These are phyloP conservation scores for Lepidium didymum DNA, from an alignment of 345 rosid species.

Conservation along the genomic window DNA sequence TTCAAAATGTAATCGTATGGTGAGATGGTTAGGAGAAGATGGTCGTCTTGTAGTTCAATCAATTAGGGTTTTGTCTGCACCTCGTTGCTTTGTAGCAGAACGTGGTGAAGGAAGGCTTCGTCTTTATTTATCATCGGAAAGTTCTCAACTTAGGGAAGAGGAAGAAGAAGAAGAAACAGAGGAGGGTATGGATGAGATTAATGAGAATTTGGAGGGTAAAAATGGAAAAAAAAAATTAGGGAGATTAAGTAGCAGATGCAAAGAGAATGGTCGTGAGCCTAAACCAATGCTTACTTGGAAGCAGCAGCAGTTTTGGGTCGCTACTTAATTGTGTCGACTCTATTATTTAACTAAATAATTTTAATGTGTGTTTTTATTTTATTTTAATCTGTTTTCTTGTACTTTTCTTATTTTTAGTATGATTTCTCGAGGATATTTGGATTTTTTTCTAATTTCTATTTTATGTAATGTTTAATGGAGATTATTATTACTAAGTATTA, in stretches of 20 bases:
- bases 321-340: constrained; percentile 25
- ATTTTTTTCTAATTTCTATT: not conserved
- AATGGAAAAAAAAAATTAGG: constrained; percentile 33
- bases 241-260: constrained; percentile 47
- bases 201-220: constrained; percentile 29
- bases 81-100: constrained; percentile 47
- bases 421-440: not conserved
- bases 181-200: constrained; percentile 26
- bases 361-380: not conserved
- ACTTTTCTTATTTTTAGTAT: not conserved
- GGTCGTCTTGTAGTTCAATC: constrained; percentile 74
- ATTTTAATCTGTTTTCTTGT: not conserved
- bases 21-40: constrained; percentile 49
- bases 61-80: constrained; percentile 20
- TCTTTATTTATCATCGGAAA: constrained; percentile 33
- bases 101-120: constrained; percentile 71
- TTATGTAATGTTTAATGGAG: constrained; percentile 4
- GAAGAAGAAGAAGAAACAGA: constrained; percentile 13
- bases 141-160: not conserved
- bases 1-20: constrained; percentile 34
- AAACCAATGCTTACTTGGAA: constrained; percentile 46
- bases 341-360: not conserved
- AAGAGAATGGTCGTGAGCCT: constrained; percentile 38
- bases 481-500: not conserved
- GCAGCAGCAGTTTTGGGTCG: constrained; percentile 49